Base-by-base conservation (phyloP, 1,284 basidiomycete species). In the Agroathelia rolfsii region DNA sequence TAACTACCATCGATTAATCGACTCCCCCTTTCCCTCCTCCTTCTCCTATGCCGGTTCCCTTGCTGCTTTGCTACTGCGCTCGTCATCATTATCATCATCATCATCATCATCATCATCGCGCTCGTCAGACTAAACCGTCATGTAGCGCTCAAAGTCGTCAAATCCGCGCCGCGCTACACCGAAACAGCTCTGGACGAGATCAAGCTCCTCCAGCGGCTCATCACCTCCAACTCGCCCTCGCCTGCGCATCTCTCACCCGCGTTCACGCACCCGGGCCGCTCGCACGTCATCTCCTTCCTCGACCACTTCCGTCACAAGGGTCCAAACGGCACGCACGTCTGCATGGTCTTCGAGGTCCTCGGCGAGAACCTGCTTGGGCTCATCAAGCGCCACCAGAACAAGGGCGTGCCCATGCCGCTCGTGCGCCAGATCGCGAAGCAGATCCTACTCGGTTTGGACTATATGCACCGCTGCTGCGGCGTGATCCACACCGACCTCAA, bases 271-370 rank as follows among this genome's bases (percentile, higher is more conserved):
- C 68, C 81, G 0, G 84, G 83, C 4, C 62, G 81, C 40, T 76
- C 79, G 4, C 84, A 88, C 50, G 92, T 96, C 58, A 94, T 97
- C 53, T 87, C 86, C 18, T 86, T 98, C 48, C 80, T 98, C 30
- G 94, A 98, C 63, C 89, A 96, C 55, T 98, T 98, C 59, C 76
- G 83, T 23, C 95, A 98, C 61, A 84, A 83, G 40, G 95, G 94
- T 0, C 93, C 93, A 10, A 96, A 98, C 55, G 94, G 94, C 30
- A 84, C 78, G 12, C 94, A 98, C 59, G 87, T 98, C 42, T 98
- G 95, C 71, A 98, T 98, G 94, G 94, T 98, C 11, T 97, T 97
- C 52, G 94, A 98, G 59, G 95, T 98, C 21, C 73, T 98, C 7
- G 94, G 95, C 37, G 95, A 98, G 63, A 97, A 96, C 54, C 64